Evolutionary conservation across 352 stramenopile genomes (phyloP).

Genomic region (Plasmopara halstedii): DNA sequence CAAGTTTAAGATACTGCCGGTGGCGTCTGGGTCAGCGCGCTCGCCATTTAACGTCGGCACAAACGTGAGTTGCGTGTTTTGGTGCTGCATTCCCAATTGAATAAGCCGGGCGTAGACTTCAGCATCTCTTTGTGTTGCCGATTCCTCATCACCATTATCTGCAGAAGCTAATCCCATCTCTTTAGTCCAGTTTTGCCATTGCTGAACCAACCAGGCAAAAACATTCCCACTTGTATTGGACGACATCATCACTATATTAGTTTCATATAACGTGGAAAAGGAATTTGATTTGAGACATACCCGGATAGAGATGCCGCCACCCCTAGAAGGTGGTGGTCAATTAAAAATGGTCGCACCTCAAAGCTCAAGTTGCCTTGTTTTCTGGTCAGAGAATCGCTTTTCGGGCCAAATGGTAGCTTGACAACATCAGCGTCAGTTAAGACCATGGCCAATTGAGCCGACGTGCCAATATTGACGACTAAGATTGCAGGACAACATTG

Average conservation of each 20-base stretch:
- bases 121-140: constrained; percentile 13
- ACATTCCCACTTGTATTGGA: constrained; percentile 43
- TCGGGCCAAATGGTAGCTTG: constrained; percentile 7
- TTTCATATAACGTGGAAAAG: background rate
- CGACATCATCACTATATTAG: background rate
- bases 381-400: background rate
- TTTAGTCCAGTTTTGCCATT: constrained; percentile 44
- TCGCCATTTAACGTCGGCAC: constrained; percentile 66
- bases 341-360: constrained; percentile 68
- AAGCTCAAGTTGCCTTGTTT: constrained; percentile 30
- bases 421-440: constrained; percentile 29
- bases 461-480: constrained; percentile 83
- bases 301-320: constrained; percentile 72
- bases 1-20: constrained; percentile 40
- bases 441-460: constrained; percentile 68
- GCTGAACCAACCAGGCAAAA: constrained; percentile 56
- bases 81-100: constrained; percentile 30
- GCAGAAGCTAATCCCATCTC: constrained; percentile 33
- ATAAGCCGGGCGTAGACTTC: constrained; percentile 52
- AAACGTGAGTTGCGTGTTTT: constrained; percentile 50
- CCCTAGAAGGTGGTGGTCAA: constrained; percentile 41
- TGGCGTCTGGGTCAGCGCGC: constrained; percentile 29
- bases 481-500: constrained; percentile 3
- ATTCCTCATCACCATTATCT: constrained; percentile 8
- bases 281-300: constrained; percentile 18